Conservation (phyloP, 2,329 filamentous ascomycete genomes). For the Fusarium domesticum region DNA sequence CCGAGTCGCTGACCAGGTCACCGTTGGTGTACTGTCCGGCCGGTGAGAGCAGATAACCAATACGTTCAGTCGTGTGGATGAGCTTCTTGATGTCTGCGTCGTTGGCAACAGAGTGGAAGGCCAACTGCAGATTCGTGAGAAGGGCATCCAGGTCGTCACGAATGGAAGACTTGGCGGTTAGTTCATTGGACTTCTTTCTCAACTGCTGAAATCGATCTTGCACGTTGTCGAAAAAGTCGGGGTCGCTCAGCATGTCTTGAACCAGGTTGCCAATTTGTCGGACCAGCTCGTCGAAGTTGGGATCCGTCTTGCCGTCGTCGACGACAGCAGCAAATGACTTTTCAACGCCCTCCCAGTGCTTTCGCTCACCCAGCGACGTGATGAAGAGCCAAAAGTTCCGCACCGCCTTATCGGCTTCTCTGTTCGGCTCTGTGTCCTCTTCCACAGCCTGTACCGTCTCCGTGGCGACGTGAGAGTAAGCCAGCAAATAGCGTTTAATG, state of each 20-base stretch:
- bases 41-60: conserved; percentile 69
- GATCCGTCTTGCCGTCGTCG: conserved; percentile 71
- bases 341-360: conserved; percentile 75
- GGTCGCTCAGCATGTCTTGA: conserved; percentile 80
- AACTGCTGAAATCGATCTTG: conserved; percentile 54
- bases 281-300: conserved; percentile 77
- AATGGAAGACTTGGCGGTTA: conserved; percentile 65
- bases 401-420: conserved; percentile 70
- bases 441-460: conserved; percentile 64
- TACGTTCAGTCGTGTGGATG: conserved; percentile 60
- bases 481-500: conserved; percentile 71
- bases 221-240: conserved; percentile 76
- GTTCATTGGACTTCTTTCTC: conserved; percentile 56
- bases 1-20: conserved; percentile 70
- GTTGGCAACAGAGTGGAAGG: conserved; percentile 64
- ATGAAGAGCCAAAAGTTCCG: conserved; percentile 79
- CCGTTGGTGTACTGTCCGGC: conserved; percentile 61
- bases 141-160: conserved; percentile 71
- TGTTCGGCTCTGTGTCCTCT: conserved; percentile 70
- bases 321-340: conserved; percentile 66
- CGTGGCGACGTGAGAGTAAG: conserved; percentile 71
- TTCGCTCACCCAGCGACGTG: conserved; percentile 70
- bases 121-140: conserved; percentile 64
- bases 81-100: conserved; percentile 73
- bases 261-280: conserved; percentile 69